Evolutionary conservation across 1,284 basidiomycete genomes (phyloP), one percentile per base, ranked within the genome.

Genomic region (Cronartium quercuum): DNA sequence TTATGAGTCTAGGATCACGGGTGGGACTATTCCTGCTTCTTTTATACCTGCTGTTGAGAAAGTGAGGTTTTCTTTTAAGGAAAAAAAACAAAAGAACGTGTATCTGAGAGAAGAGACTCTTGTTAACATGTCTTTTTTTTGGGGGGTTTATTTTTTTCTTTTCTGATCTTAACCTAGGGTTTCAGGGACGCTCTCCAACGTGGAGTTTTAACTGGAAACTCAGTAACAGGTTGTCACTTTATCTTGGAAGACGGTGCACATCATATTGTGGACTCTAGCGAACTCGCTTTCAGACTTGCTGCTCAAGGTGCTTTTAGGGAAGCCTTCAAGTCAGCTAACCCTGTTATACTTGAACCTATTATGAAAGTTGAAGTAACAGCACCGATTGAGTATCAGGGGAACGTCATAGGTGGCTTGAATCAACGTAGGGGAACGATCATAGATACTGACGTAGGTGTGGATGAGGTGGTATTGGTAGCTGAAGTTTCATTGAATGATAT

Each of bases 281-380:
- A 99, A 82, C 83, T 98, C 77, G 94, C 96, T 47, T 99, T 98
- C 88, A 87, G 93, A 67, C 85, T 94, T 37, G 91, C 91, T 6
- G 88, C 91, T 1, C 90, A 94, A 58, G 91, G 92, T 76, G 95
- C 95, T 0, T 94, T 98, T 87, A 88, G 92, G 76, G 95, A 98
- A 80, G 89, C 90, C 1, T 98, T 91, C 85, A 85, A 85, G 77
- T 87, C 87, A 77, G 89, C 92, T 29, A 84, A 84, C 61, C 89
- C 92, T 0, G 89, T 92, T 74, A 90, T 98, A 76, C 85, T 98
- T 47, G 96, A 99, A 82, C 96, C 96, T 29, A 90, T 97, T 83
- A 99, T 99, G 96, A 91, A 88, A 15, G 96, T 99, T 65, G 96
- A 99, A 81, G 92, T 98, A 29, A 89, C 97, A 58, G 94, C 95